Evolutionary conservation across 129 eudicot species (phyloP), one percentile per base, ranked within the genome.

Genomic region (Mikania micrantha): DNA sequence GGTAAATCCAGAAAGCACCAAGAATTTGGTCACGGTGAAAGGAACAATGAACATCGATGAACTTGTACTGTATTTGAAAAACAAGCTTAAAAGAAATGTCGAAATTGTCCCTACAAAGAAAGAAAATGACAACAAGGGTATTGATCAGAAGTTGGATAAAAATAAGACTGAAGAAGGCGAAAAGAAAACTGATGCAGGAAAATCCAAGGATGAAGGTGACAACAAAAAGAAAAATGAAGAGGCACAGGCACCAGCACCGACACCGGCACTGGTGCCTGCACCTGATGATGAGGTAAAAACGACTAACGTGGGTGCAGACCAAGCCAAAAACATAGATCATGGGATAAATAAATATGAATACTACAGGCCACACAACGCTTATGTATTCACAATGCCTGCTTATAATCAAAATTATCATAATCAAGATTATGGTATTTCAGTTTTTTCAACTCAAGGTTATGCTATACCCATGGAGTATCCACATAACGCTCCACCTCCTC

Each of bases 21-120:
- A 84, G 69, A 91, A 88, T 74, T 32, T 75, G 75, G 85, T 88
- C 50, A 85, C 95, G 16, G 87, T 83, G 11, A 82, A 79, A 60
- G 98, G 98, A 40, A 92, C 91, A 44, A 92, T 88, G 95, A 66
- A 85, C 49, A 81, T 72, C 71, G 85, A 92, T 64, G 95, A 85
- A 50, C 83, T 92, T 22, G 25, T 75, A 13, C 80, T 85, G 9
- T 77, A 82, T 73, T 72, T 92, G 69, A 88, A 82, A 69, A 82
- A 72, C 13, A 92, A 88, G 47, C 38, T 88, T 28, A 92, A 79
- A 69, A 74, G 84, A 67, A 15, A 39, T 32, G 84, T 92, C 9
- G 96, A 88, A n/a, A 53, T 92, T 73, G 84, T 86, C 38, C 95
- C 84, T 10, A 76, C 87, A 0, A 80, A 82, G 40, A 92, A 84